Conservation (phyloP, 192 early-diverging fungal species). For the Umbelopsis vinacea region DNA sequence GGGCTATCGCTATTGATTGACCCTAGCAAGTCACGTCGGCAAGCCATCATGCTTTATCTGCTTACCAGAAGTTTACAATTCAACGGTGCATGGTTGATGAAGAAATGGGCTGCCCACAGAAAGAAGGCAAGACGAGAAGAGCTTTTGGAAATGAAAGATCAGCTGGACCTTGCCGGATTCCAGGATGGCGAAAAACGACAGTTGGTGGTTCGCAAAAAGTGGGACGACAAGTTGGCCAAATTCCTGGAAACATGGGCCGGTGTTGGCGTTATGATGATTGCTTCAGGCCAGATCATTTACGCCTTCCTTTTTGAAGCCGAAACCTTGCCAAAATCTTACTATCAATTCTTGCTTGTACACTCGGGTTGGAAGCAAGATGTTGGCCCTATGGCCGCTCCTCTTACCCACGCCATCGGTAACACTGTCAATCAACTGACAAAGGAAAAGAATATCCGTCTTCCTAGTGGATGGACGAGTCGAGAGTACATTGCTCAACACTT, state of each 20-base stretch:
- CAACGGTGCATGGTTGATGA: constrained; percentile 63
- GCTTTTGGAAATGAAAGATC: constrained; percentile 24
- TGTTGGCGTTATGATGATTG: constrained; percentile 52
- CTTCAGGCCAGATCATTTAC: constrained; percentile 53
- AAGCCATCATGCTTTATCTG: constrained; percentile 67
- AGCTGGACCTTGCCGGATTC: constrained; percentile 24
- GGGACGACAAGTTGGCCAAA: constrained; percentile 54
- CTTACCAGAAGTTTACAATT: constrained; percentile 68
- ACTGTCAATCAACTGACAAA: constrained; percentile 34
- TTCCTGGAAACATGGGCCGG: constrained; percentile 44
- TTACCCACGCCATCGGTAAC: constrained; percentile 36
- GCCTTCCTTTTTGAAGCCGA: constrained; percentile 58
- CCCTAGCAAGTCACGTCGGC: constrained; percentile 58
- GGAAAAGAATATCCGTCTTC: constrained; percentile 43
- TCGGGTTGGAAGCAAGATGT: constrained; percentile 47
- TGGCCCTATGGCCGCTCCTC: constrained; percentile 48
- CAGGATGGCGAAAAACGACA: constrained; percentile 3
- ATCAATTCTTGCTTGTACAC: constrained; percentile 56
- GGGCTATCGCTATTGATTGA: constrained; percentile 66
- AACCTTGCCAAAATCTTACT: constrained; percentile 61
- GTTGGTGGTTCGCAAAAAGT: constrained; percentile 31
- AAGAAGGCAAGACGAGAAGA: constrained; percentile 29
- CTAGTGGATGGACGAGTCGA: constrained; percentile 51
- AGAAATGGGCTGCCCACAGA: constrained; percentile 54
- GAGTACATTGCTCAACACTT: constrained; percentile 56